phyloP scores from a whole-genome alignment of 257 asterid genomes.

The Gentiana straminea region DNA sequence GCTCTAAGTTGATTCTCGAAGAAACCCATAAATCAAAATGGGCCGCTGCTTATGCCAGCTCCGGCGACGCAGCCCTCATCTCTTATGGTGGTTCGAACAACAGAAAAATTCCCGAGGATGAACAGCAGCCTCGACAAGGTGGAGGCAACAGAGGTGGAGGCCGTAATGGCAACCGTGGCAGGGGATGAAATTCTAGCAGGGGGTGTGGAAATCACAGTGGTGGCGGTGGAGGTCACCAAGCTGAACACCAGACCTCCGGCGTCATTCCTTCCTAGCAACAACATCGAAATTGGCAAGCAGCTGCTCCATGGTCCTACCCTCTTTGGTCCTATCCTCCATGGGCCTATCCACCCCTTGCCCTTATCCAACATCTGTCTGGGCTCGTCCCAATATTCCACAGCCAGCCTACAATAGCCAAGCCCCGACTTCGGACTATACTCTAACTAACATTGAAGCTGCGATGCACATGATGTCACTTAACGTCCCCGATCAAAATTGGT shows the following conservation, averaged over 20 bases:
- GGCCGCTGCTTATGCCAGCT: not conserved
- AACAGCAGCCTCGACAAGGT: no score
- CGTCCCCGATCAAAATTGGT: not conserved
- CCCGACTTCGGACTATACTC: not conserved
- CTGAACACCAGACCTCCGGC: no score
- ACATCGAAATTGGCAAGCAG: not conserved
- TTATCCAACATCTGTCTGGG: no score
- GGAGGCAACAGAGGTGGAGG: not conserved
- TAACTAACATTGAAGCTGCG: not conserved
- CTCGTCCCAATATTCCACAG: no score
- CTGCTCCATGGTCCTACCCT: not conserved
- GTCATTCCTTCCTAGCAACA: no score
- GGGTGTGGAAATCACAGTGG: not conserved
- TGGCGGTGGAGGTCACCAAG: not conserved
- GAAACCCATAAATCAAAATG: not conserved
- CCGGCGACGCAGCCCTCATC: not conserved
- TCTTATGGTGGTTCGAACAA: not conserved
- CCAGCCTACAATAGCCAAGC: not conserved
- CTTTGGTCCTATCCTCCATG: not conserved
- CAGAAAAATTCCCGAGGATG: no score
- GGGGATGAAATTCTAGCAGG: not conserved
- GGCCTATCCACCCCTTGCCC: not conserved
- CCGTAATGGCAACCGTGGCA: not conserved
- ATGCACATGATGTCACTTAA: not conserved
- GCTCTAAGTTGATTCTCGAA: not conserved